phyloP scores from a whole-genome alignment of 768 basidiomycete genomes.

The Leccinum uliginosum region DNA sequence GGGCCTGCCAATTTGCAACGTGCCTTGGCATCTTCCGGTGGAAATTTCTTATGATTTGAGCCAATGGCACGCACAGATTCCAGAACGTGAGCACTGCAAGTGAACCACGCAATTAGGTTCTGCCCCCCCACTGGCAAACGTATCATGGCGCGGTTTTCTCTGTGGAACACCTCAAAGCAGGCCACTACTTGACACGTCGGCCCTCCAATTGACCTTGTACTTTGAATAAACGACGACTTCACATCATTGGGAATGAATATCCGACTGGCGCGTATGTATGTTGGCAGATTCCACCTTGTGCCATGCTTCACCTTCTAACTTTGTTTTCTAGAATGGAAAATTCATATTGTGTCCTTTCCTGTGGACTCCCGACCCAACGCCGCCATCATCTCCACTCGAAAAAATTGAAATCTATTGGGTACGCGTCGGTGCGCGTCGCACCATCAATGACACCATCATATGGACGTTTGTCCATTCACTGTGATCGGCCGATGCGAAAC shows the following conservation, averaged over 20 bases:
- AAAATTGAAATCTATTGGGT: not conserved
- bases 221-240: not conserved
- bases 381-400: not conserved
- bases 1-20: not conserved
- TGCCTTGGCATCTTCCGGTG: slow-evolving; percentile 1
- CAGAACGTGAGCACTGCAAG: not conserved
- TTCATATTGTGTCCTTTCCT: not conserved
- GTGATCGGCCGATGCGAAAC: not conserved
- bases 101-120: not conserved
- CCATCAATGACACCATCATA: too few species aligned
- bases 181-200: not conserved
- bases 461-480: too few species aligned
- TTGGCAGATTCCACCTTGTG: not conserved
- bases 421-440: too few species aligned
- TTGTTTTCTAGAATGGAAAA: not conserved
- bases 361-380: not conserved
- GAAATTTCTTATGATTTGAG: not conserved
- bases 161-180: not conserved
- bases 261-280: not conserved
- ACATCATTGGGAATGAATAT: not conserved
- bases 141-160: not conserved
- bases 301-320: not conserved
- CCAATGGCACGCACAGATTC: not conserved
- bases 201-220: not conserved
- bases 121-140: too few species aligned